Conservation (phyloP, 2,329 filamentous ascomycete species). For the Talaromyces islandicus region DNA sequence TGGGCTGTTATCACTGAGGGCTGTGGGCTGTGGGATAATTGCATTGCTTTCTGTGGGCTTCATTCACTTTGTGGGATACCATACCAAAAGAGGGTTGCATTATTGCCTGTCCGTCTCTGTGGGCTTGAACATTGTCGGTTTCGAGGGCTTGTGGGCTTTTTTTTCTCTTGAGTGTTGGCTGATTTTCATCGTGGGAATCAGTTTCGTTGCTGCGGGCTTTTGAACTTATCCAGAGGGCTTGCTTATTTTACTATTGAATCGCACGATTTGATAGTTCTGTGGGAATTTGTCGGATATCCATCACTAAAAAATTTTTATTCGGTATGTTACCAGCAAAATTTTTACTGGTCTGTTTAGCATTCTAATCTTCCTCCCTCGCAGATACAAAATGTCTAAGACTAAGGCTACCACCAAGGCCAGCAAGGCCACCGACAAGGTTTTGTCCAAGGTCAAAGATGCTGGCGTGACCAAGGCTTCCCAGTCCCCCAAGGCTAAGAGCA, state of each 20-base stretch:
- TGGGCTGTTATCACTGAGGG: constrained; percentile 28
- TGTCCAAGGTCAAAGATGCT: constrained; percentile 44
- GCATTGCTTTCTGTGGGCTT: constrained; percentile 37
- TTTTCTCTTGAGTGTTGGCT: constrained; percentile 13
- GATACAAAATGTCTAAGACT: constrained; percentile 39
- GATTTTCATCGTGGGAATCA: constrained; percentile 18
- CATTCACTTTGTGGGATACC: constrained; percentile 33
- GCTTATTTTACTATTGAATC: constrained; percentile 11
- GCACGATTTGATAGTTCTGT: constrained; percentile 8
- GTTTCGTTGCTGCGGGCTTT: constrained; percentile 26
- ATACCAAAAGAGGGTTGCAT: constrained; percentile 31
- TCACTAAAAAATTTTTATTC: not conserved
- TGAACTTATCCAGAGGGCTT: constrained; percentile 13
- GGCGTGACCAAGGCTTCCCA: constrained; percentile 41
- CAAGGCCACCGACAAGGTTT: constrained; percentile 37
- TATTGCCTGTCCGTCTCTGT: constrained; percentile 36
- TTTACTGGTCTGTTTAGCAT: not conserved
- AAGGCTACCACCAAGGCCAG: constrained; percentile 35
- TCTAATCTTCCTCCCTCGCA: not conserved
- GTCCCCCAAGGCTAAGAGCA: constrained; percentile 40
- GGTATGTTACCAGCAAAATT: not conserved
- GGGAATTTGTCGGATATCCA: constrained; percentile 17
- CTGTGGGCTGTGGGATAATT: constrained; percentile 38
- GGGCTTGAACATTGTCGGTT: constrained; percentile 38
- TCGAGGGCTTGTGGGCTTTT: constrained; percentile 27